These are phyloP conservation scores for Candida sakaeoensis DNA, from an alignment of 805 yeast species.

Conservation along the genomic window DNA sequence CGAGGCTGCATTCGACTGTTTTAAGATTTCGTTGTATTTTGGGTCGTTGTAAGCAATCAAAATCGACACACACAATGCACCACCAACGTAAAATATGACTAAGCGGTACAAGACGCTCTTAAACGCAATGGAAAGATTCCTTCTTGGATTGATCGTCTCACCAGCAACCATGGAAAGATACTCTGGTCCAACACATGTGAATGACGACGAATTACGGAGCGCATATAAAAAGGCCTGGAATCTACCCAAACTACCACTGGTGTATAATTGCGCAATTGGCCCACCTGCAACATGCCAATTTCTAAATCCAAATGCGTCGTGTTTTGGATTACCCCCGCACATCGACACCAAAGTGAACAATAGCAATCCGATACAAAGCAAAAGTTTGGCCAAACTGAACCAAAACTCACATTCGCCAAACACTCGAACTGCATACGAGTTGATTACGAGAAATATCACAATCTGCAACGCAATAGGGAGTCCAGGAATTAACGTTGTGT, in stretches of 20 bases:
- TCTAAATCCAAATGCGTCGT: slow-evolving; percentile 31
- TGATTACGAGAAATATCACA: slow-evolving; percentile 25
- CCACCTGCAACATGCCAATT: slow-evolving; percentile 37
- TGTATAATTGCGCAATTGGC: slow-evolving; percentile 29
- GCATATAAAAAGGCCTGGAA: slow-evolving; percentile 43
- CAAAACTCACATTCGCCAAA: slow-evolving; percentile 45
- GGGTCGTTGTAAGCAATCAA: slow-evolving; percentile 34
- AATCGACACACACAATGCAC: slow-evolving; percentile 34
- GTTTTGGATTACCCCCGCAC: slow-evolving; percentile 38
- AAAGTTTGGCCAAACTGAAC: slow-evolving; percentile 30
- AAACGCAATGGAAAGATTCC: slow-evolving; percentile 36
- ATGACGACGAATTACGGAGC: slow-evolving; percentile 15
- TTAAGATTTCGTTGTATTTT: slow-evolving; percentile 28
- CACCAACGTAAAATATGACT: slow-evolving; percentile 34
- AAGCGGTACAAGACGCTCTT: slow-evolving; percentile 39
- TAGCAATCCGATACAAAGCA: slow-evolving; percentile 32
- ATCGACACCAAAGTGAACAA: slow-evolving; percentile 28
- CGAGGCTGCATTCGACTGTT: slow-evolving; percentile 18
- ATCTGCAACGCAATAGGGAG: slow-evolving; percentile 28
- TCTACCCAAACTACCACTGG: slow-evolving; percentile 35
- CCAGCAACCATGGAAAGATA: slow-evolving; percentile 43
- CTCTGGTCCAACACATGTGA: slow-evolving; percentile 42
- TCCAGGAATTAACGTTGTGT: slow-evolving; percentile 26
- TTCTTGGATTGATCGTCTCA: slow-evolving; percentile 41
- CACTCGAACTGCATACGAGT: slow-evolving; percentile 28